Percentiles rank a stretch among this genome's conserved stretches.
Conservation (phyloP, 306 rosid genomes). For the Vigna trinervia region DNA sequence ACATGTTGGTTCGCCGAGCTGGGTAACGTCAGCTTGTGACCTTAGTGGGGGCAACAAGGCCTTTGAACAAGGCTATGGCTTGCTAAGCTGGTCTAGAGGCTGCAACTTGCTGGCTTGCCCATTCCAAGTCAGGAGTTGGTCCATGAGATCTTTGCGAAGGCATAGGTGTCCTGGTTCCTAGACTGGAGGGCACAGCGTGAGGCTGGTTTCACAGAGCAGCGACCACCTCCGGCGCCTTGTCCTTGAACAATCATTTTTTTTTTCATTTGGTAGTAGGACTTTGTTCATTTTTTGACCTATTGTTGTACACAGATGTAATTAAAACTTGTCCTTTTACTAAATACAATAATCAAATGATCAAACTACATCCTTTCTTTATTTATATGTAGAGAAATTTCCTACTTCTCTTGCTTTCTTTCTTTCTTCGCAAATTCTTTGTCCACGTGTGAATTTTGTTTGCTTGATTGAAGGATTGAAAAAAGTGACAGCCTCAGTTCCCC, state of each 20-base stretch:
- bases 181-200: not conserved
- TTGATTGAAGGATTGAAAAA: not conserved
- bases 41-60: not conserved
- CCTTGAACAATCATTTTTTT: not conserved
- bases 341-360: constrained; percentile 31
- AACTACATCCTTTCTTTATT: not conserved
- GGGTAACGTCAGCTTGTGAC: not conserved
- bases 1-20: not conserved
- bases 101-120: not conserved
- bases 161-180: not conserved
- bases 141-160: not conserved
- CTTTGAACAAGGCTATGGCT: not conserved
- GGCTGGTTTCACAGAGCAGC: not conserved
- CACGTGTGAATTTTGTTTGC: not conserved
- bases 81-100: not conserved
- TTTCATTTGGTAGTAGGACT: too few relatives aligned
- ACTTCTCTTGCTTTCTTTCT: not conserved
- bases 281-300: constrained; percentile 24
- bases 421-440: not conserved
- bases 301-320: constrained; percentile 38
- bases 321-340: not conserved
- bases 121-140: not conserved
- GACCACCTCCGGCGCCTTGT: not conserved
- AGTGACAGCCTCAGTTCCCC: not conserved
- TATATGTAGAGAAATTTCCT: not conserved